These are phyloP conservation scores for Stereocaulon alpinum DNA, from an alignment of 495 filamentous ascomycete genomes.

Conservation along the genomic window DNA sequence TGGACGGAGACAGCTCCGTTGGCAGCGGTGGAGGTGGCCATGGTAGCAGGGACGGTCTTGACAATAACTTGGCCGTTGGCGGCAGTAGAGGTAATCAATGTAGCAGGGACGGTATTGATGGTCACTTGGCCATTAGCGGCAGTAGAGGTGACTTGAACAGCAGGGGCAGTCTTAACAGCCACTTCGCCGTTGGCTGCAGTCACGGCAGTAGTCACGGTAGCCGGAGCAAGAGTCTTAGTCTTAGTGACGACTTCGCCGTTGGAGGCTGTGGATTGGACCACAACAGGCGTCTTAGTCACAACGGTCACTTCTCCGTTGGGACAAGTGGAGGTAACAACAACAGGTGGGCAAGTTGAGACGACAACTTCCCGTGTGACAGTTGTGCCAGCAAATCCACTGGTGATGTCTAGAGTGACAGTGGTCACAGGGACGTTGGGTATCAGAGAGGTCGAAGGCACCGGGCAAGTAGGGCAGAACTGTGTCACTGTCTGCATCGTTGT, in stretches of 20 bases:
- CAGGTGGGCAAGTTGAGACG: not conserved
- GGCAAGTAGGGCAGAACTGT: conserved; percentile 3
- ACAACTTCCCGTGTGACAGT: not conserved
- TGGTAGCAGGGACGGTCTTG: not conserved
- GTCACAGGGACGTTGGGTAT: not conserved
- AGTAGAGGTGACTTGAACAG: not conserved
- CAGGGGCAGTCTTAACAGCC: not conserved
- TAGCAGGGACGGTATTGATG: not conserved
- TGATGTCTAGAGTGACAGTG: not conserved
- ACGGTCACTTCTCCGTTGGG: conserved; percentile 2
- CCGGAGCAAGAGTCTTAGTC: not conserved
- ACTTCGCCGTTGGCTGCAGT: conserved; percentile 5
- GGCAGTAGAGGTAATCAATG: not conserved
- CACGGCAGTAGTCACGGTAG: not conserved
- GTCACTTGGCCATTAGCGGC: conserved; percentile 4
- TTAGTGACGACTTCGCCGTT: not conserved
- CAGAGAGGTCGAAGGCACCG: not conserved
- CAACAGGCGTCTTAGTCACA: not conserved
- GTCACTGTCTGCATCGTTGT: not conserved
- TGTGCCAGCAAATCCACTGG: not conserved
- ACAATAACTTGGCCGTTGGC: not conserved
- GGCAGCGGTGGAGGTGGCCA: not conserved
- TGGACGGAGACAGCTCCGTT: not conserved
- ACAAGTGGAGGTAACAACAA: not conserved
- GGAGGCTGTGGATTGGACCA: not conserved